Evolutionary conservation across 768 basidiomycete species (phyloP), one percentile per base, ranked within the genome.

Genomic region (Boletus speciosus): DNA sequence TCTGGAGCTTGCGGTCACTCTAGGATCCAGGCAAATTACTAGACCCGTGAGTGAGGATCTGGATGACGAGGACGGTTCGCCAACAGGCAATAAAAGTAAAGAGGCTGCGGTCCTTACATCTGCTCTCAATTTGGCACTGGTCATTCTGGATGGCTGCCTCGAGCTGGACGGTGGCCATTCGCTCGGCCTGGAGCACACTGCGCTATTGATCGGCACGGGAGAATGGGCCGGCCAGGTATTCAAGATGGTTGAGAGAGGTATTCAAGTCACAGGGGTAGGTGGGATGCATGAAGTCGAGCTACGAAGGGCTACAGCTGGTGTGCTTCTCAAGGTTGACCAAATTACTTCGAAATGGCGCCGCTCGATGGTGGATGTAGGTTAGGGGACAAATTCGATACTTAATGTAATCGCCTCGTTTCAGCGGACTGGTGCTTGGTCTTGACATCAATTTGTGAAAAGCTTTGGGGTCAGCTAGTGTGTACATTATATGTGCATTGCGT

Each of bases 151-250:
- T 64, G 84, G 81, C 0, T 83, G 83, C 41, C 60, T 88, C 19
- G 88, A 90, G 35, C 66, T 89, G 5, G 96, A 98, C 58, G 83
- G 77, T 4, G 96, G 94, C 1, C 79, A 81, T 40, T 77, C 83
- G 2, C 71, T 98, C 36, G 79, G 86, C 14, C 74, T 90, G 44
- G 93, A 95, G 48, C 84, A 92, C 61, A 82, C 88, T 0, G 74
- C 79, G 12, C 70, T 94, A 21, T 62, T 96, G 34, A 70, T 92
- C 23, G 85, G 84, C 1, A 72, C 80, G 1, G 84, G 85, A 6
- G 92, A 95, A 66, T 97, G 94, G 95, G 90, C 87, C 2, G 74
- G 76, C 10, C 76, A 75, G 44, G 74, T 94, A 3, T 87, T 95
- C 64, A 68, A 74, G 10, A 70, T 64, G 49, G 67, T 94, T 51